These are phyloP conservation scores for Drechslerella stenobrocha DNA, from an alignment of 2,329 filamentous ascomycete species.

Conservation along the genomic window DNA sequence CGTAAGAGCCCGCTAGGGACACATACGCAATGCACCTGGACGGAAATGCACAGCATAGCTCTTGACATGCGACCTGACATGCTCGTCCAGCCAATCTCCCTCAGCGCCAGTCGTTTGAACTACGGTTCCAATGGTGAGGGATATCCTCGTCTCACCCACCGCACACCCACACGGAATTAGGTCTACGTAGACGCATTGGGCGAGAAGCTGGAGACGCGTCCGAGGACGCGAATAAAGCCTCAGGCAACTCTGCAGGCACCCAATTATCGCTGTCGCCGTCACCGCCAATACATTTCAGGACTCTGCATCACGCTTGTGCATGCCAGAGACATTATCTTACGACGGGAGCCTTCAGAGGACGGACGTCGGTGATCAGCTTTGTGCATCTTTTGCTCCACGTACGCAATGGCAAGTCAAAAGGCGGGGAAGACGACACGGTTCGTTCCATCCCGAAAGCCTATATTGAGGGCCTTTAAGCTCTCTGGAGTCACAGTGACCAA, in stretches of 20 bases:
- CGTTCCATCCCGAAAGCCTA: background rate
- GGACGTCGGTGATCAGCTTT: conserved; percentile 2
- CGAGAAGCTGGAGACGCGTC: background rate
- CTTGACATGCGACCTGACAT: conserved; percentile 29
- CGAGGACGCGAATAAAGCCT: conserved; percentile 19
- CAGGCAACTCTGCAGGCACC: conserved; percentile 25
- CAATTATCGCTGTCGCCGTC: conserved; percentile 11
- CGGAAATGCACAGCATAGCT: conserved; percentile 40
- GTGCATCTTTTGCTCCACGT: background rate
- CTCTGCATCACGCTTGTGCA: conserved; percentile 9
- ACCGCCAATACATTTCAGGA: too few species aligned
- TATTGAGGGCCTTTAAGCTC: background rate
- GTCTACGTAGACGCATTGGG: too few species aligned
- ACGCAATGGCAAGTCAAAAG: background rate
- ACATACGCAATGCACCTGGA: conserved; percentile 48
- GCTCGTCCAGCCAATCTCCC: conserved; percentile 11
- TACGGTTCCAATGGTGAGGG: conserved; percentile 14
- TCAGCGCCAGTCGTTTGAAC: background rate
- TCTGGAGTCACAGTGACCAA: conserved; percentile 2
- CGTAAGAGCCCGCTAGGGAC: conserved; percentile 35
- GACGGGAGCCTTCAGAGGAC: conserved; percentile 1
- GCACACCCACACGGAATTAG: background rate
- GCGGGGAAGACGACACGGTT: conserved; percentile 2
- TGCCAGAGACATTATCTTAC: background rate
- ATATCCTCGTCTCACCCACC: background rate